These are phyloP conservation scores for Niveomyces coronatus DNA, from an alignment of 2,329 filamentous ascomycete genomes.

Conservation along the genomic window DNA sequence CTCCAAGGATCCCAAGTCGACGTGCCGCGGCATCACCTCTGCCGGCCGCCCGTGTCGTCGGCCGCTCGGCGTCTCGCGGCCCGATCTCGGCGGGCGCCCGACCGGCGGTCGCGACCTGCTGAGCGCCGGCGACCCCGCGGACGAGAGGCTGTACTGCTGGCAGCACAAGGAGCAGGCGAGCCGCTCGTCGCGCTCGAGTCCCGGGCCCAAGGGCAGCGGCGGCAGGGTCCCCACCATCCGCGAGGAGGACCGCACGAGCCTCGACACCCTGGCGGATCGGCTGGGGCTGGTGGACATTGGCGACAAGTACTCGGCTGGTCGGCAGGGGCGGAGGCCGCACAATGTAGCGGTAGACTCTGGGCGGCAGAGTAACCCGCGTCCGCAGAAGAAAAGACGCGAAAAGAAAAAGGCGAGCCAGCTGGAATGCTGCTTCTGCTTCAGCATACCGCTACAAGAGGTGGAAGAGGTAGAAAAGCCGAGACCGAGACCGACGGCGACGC, in stretches of 20 bases:
- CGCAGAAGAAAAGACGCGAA: slow-evolving; percentile 15
- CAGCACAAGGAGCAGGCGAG: slow-evolving; percentile 85
- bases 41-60: slow-evolving; percentile 77
- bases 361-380: slow-evolving; percentile 9
- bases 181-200: slow-evolving; percentile 34
- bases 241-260: slow-evolving; percentile 60
- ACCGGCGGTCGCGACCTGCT: not conserved
- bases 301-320: slow-evolving; percentile 22
- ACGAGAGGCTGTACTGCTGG: slow-evolving; percentile 74
- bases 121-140: slow-evolving; percentile 35
- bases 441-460: slow-evolving; percentile 34
- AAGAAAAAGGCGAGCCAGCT: slow-evolving; percentile 23
- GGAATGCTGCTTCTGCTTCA: slow-evolving; percentile 43
- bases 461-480: slow-evolving; percentile 16
- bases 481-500: slow-evolving; percentile 13
- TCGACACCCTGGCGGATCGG: slow-evolving; percentile 77
- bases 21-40: slow-evolving; percentile 79
- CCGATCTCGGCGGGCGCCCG: slow-evolving; percentile 15
- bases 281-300: slow-evolving; percentile 65
- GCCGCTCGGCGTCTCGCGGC: slow-evolving; percentile 35
- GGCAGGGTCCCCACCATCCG: slow-evolving; percentile 40
- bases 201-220: slow-evolving; percentile 28
- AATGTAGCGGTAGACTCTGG: slow-evolving; percentile 18
- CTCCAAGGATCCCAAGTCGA: slow-evolving; percentile 72
- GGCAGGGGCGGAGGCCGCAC: too few relatives aligned